Evolutionary conservation across 164 flowering plant genomes (phyloP).

Genomic region (Berberis thunbergii): DNA sequence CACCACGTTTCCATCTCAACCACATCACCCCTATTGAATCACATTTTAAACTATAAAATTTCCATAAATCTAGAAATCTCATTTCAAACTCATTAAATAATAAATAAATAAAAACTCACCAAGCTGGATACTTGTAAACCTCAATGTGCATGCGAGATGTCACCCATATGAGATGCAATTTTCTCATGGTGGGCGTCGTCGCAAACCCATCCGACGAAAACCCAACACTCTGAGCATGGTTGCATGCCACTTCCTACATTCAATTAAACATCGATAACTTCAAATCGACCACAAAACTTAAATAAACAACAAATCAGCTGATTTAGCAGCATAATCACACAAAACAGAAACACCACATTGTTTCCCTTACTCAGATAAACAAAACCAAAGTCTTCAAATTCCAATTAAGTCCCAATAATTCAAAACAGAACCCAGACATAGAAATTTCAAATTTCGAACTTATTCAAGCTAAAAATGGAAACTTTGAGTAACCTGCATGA

Average conservation of each 20-base stretch:
- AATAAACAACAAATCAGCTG: not conserved
- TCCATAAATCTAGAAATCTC: not conserved
- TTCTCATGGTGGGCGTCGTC: constrained; percentile 83
- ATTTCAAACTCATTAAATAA: not conserved
- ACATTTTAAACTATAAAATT: not conserved
- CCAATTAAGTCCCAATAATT: not conserved
- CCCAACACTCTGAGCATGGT: constrained; percentile 94
- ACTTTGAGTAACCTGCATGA: no score
- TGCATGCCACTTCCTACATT: constrained; percentile 85
- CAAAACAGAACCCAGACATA: not conserved
- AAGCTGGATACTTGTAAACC: constrained; percentile 92
- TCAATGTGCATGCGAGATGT: constrained; percentile 99
- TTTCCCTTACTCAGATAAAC: not conserved
- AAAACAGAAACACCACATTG: not conserved
- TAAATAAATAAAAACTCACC: constrained; percentile 36
- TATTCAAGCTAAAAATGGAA: no score
- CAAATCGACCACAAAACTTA: not conserved
- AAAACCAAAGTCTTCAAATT: constrained; percentile 2
- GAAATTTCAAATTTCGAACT: no score
- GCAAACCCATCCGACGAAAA: constrained; percentile 97
- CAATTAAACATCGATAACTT: not conserved
- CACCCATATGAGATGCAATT: constrained; percentile 95
- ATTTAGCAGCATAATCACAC: not conserved
- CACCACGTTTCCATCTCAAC: constrained; percentile 99
- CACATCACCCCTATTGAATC: constrained; percentile 73